These are phyloP conservation scores for Camellia sinensis DNA, from an alignment of 148 eudicot species.

Conservation along the genomic window DNA sequence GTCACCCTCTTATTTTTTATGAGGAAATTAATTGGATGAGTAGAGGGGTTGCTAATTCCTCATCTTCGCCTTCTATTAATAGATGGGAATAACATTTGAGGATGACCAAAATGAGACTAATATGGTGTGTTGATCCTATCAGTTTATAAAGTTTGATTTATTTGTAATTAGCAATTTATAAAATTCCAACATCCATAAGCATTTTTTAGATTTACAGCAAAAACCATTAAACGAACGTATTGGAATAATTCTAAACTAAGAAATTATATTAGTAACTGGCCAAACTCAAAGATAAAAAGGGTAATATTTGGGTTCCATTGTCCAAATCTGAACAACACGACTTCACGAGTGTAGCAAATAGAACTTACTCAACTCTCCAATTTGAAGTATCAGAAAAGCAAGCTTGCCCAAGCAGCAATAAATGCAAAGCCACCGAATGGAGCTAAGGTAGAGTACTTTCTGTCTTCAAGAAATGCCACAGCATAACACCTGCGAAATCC, in stretches of 20 bases:
- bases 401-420: slow-evolving; percentile 88
- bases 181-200: background rate
- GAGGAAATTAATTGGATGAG: no score
- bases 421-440: slow-evolving; percentile 92
- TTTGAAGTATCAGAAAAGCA: slow-evolving; percentile 47
- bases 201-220: background rate
- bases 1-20: no score
- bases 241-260: no score
- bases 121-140: no score
- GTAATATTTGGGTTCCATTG: no score
- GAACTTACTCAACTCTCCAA: slow-evolving; percentile 1
- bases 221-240: background rate
- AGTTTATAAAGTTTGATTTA: background rate
- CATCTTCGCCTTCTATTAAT: background rate
- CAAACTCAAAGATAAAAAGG: no score
- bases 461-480: slow-evolving; percentile 81
- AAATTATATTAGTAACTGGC: background rate
- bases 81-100: background rate
- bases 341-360: background rate
- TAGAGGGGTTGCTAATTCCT: no score
- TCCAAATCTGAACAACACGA: background rate
- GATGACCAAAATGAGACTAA: no score
- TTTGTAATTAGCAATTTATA: background rate
- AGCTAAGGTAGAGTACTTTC: slow-evolving; percentile 66
- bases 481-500: slow-evolving; percentile 63